Conservation (phyloP, 2,329 filamentous ascomycete species). For the Trichoderma cornu-damae region DNA sequence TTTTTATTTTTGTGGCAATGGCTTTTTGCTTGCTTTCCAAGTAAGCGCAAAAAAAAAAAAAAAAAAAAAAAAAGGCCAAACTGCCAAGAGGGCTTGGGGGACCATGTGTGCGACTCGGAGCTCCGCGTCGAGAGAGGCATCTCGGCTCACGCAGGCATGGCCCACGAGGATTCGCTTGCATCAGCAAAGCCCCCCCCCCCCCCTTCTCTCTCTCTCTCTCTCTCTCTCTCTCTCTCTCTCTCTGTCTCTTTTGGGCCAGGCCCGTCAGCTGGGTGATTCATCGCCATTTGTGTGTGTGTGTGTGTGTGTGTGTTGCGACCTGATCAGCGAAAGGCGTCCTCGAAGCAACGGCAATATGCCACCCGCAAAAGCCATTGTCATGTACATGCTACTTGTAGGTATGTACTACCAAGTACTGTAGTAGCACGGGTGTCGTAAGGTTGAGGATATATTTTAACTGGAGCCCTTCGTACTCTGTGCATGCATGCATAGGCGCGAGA, state of each 20-base stretch:
- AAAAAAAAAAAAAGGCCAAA: no score
- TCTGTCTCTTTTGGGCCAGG: background rate
- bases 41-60: no score
- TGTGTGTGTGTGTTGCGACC: background rate
- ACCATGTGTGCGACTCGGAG: background rate
- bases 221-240: no score
- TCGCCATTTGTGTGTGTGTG: no score
- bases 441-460: no score
- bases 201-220: no score
- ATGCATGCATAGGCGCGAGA: constrained; percentile 16
- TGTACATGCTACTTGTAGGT: constrained; percentile 8
- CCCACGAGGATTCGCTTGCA: background rate
- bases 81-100: constrained; percentile 11
- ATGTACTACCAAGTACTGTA: no score
- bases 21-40: no score
- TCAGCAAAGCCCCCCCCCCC: background rate
- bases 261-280: background rate
- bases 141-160: background rate
- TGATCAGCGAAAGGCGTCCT: background rate
- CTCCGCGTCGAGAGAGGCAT: constrained; percentile 4
- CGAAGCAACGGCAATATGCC: no score
- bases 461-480: constrained; percentile 17
- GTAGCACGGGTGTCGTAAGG: constrained; percentile 12
- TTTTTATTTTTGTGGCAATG: constrained; percentile 3
- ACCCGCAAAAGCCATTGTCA: background rate